Base-by-base conservation (phyloP, 2,329 filamentous ascomycete species). In the Monilinia vaccinii-corymbosi region DNA sequence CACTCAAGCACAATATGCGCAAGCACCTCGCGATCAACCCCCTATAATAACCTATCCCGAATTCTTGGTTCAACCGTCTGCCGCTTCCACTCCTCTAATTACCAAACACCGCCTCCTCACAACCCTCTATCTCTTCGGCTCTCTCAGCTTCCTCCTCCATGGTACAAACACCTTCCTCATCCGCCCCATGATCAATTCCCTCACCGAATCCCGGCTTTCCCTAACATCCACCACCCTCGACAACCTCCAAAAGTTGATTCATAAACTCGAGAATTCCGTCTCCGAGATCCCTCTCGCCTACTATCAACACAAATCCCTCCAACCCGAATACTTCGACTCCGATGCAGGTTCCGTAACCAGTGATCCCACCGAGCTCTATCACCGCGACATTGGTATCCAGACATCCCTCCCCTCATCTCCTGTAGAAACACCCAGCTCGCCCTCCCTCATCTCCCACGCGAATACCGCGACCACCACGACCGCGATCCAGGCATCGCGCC, bases 321-420 rank as follows among this genome's bases (percentile, higher is more conserved):
- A 60, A 67, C 75, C 76, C 2, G 65, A 64, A 11, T 65, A 64
- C 13, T 63, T 71, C 47, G 73, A 72, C n/a, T 79, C 76, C 68
- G 79, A 78, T 31, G 81, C 81, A 62, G 13, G 31, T 18, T 53
- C 48, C 3, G 25, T 36, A 23, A 59, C 32, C 21, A 55, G 57
- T 44, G 84, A 87, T 67, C 89, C 89, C 1, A 85, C 86, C 1
- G 89, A 93, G 72, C 81, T 92, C 63, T 94, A 90, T 74, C 88
- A 92, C 72, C 83, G 88, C 49, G 89, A 94, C 70, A 81, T 90
- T 62, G 88, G 88, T 64, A 88, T 89, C 1, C 89, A 94, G 73
- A 94, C 89, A 0, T 85, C 83, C 0, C 78, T 78, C 1, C 75
- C 75, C 0, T 67, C 72, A 28, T 25, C 63, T 10, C 45, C 55